Base-by-base conservation (phyloP, 2,329 filamentous ascomycete genomes). In the Stromatinia cepivora region DNA sequence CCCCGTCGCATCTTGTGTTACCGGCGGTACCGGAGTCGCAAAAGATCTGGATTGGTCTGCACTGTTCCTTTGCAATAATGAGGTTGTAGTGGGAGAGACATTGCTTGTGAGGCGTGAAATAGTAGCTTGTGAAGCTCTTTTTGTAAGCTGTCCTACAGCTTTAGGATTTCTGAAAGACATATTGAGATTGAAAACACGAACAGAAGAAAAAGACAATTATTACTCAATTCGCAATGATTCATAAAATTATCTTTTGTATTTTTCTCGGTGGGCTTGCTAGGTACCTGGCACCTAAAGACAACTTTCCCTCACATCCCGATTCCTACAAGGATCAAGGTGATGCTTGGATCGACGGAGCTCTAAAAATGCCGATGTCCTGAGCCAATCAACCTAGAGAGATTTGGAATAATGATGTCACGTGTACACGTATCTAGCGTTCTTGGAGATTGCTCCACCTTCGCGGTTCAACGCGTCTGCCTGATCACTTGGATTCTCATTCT, bases 1-100 rank as follows among this genome's bases (percentile, higher is more conserved):
- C 62, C 85, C 87, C 0, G 87, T 87, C 9, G 86, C 84, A 85
- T 93, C 86, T 79, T 96, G 92, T 0, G 92, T 94, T 31, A 95
- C 92, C 10, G 92, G 92, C 15, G 92, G 91, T 6, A 87, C 88
- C 25, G 85, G 83, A 20, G 88, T 90, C 42, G 90, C 90, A 74
- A 86, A 81, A 58, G 78, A 79, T 75, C 84, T 80, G 68, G 74
- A 83, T 81, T 78, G 76, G 64, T 73, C 67, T 70, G 72, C 71
- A 61, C 66, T 71, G 53, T 59, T 71, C 45, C 71, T 81, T 79
- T 73, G 80, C 78, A 76, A 80, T 76, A 78, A 78, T 73, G 77
- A 75, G 66, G 76, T 22, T 22, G 46, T 42, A 9, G n/a, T 75
- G 70, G 74, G 76, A 69, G 76, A 76, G n/a, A 48, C 20, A 71